Base-by-base conservation (phyloP, 176 grass and related monocot species). In the Zizania latifolia region DNA sequence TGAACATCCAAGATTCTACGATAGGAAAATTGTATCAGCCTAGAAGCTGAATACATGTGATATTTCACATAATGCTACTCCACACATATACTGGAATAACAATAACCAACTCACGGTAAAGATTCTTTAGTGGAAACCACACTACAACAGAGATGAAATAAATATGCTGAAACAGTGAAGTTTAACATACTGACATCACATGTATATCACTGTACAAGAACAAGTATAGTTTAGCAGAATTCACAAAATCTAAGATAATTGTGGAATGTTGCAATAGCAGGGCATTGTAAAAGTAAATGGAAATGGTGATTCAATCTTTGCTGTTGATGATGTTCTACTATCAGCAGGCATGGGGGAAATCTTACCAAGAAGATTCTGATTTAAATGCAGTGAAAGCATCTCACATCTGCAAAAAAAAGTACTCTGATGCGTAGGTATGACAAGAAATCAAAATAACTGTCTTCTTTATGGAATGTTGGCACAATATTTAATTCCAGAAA, bases 31-130 rank as follows among this genome's bases (percentile, higher is more conserved):
- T n/a, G 12, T 27, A 86, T 27, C 24, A 21, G 27, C 34, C 40
- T 55, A 15, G 2, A 59, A 70, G 61, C 3, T 22, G 5, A 65
- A 27, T 27, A 43, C 1, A 71, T 38, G 51, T 33, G 37, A 19
- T 46, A 80, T 73, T 48, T 79, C 68, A 79, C 40, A 60, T 5
- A 34, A 60, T 46, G 50, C 27, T 72, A 78, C 44, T 29, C 13
- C 60, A 72, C 22, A 35, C 11, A 58, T 79, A 76, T 36, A 65
- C 21, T 53, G 60, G 60, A 51, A 53, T 36, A 27, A 50, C 22
- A 53, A 16, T 53, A 53, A 53, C 48, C 48, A 53, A 53, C 48
- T 22, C 3, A 10, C 33, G 11, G 35, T 28, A 41, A 16, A 12
- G 1, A 64, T 75, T 68, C 8, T 81, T 5, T 43, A 53, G 46